phyloP scores from a whole-genome alignment of 116 monocot species.

The Posidonia oceanica region DNA sequence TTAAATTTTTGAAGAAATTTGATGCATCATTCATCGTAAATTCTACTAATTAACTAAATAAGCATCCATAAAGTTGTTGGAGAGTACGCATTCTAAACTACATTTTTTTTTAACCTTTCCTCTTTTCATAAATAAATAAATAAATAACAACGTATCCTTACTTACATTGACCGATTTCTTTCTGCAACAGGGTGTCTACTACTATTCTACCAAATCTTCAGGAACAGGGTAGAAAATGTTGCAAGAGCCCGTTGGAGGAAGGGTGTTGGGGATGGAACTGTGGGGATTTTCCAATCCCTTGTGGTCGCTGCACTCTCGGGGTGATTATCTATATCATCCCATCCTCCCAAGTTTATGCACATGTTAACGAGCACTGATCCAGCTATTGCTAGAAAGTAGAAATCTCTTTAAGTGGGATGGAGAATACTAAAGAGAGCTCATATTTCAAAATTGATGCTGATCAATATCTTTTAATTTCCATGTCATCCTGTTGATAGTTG shows the following conservation, averaged over 20 bases:
- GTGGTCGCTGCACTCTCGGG: slow-evolving; percentile 77
- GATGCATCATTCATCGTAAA: too few relatives aligned
- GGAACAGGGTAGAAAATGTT: slow-evolving; percentile 60
- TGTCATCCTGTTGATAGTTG: background rate
- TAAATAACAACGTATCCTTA: too few relatives aligned
- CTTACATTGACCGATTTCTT: background rate
- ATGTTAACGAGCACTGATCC: background rate
- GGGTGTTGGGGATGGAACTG: slow-evolving; percentile 87
- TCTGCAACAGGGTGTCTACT: slow-evolving; percentile 74
- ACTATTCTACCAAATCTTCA: slow-evolving; percentile 96
- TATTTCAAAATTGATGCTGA: too few relatives aligned
- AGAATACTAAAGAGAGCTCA: too few relatives aligned
- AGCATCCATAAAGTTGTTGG: too few relatives aligned
- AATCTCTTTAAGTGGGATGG: background rate
- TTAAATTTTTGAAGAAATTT: too few relatives aligned
- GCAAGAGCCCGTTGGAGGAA: slow-evolving; percentile 46
- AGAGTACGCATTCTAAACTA: too few relatives aligned
- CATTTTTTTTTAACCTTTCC: too few relatives aligned
- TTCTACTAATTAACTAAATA: too few relatives aligned
- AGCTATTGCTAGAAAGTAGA: background rate
- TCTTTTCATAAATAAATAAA: too few relatives aligned
- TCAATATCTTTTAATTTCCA: background rate
- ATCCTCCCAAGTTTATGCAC: background rate
- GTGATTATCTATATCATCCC: slow-evolving; percentile 20
- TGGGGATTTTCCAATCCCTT: slow-evolving; percentile 87